Conservation (phyloP, 2,329 filamentous ascomycete genomes). For the Sarocladium strictum region DNA sequence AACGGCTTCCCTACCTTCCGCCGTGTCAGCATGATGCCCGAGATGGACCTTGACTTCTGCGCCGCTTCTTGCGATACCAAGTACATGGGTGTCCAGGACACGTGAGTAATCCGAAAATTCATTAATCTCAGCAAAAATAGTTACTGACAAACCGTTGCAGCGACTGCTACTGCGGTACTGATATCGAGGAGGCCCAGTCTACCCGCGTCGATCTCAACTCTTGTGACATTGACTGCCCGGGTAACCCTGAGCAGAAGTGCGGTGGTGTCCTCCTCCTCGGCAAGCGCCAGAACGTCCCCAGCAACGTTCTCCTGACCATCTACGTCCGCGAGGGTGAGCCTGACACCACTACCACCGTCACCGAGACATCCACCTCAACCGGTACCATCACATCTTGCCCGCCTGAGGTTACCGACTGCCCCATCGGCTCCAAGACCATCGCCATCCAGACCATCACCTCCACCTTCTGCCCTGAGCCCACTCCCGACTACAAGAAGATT, state of each 20-base stretch:
- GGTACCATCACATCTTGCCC: constrained; percentile 24
- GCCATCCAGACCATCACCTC: constrained; percentile 17
- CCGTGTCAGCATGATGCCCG: constrained; percentile 10
- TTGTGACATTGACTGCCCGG: constrained; percentile 15
- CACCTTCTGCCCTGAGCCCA: constrained; percentile 16
- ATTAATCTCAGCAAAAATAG: neutral
- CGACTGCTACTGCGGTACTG: constrained; percentile 20
- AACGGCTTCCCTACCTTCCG: constrained; percentile 22
- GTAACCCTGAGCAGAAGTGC: constrained; percentile 13
- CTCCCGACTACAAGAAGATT: constrained; percentile 22
- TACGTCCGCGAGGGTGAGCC: constrained; percentile 11
- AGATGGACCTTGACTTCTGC: constrained; percentile 21
- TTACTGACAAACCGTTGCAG: constrained; percentile 3
- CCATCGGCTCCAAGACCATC: constrained; percentile 16
- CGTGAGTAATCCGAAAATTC: constrained; percentile 14
- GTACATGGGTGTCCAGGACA: constrained; percentile 20
- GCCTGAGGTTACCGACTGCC: constrained; percentile 10
- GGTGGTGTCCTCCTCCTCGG: constrained; percentile 9
- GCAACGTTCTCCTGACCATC: constrained; percentile 11
- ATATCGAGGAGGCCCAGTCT: constrained; percentile 12
- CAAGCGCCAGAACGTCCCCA: constrained; percentile 4
- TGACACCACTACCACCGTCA: constrained; percentile 11
- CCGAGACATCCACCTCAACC: constrained; percentile 23
- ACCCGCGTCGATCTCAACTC: constrained; percentile 10
- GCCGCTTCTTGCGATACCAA: constrained; percentile 17